Percentiles rank a stretch among this genome's conserved stretches.
Evolutionary conservation across 1,139 yeast species (phyloP).

Genomic region (Maudiozyma humilis): DNA sequence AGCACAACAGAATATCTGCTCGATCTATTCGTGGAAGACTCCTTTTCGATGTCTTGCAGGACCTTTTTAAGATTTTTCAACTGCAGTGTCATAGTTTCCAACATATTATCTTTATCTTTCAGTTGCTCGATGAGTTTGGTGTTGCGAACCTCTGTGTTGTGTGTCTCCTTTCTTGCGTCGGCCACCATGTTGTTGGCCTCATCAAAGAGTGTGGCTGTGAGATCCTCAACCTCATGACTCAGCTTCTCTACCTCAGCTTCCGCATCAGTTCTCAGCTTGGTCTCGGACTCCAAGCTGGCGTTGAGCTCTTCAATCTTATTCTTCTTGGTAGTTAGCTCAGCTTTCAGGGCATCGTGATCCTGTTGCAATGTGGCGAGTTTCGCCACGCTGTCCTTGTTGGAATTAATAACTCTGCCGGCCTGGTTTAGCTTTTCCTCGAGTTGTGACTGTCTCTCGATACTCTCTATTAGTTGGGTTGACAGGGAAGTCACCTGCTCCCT

Average conservation of each 20-base stretch:
- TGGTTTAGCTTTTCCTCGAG: conserved; percentile 36
- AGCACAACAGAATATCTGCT: conserved; percentile 14
- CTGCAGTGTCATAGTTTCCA: conserved; percentile 62
- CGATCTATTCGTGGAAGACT: conserved; percentile 17
- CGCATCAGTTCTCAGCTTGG: conserved; percentile 39
- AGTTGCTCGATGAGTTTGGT: conserved; percentile 54
- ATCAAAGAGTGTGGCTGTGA: conserved; percentile 64
- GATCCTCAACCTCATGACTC: conserved; percentile 66
- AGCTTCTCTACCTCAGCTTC: conserved; percentile 52
- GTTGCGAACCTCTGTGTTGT: conserved; percentile 42
- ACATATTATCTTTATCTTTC: conserved; percentile 61
- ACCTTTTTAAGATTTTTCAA: conserved; percentile 59
- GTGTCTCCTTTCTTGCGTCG: conserved; percentile 55
- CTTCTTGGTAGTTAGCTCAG: conserved; percentile 32
- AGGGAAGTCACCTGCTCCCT: conserved; percentile 49
- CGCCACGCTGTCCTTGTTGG: conserved; percentile 15
- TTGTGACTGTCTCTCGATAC: conserved; percentile 50
- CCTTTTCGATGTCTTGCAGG: conserved; percentile 37
- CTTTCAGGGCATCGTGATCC: conserved; percentile 23
- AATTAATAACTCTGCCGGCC: conserved; percentile 22
- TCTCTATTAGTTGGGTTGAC: conserved; percentile 53
- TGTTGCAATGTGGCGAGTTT: conserved; percentile 26
- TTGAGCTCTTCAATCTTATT: conserved; percentile 33
- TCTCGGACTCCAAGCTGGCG: conserved; percentile 31
- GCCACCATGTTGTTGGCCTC: conserved; percentile 79